Evolutionary conservation across 108 stramenopile species (phyloP).

Genomic region (Cyclotella sp.): DNA sequence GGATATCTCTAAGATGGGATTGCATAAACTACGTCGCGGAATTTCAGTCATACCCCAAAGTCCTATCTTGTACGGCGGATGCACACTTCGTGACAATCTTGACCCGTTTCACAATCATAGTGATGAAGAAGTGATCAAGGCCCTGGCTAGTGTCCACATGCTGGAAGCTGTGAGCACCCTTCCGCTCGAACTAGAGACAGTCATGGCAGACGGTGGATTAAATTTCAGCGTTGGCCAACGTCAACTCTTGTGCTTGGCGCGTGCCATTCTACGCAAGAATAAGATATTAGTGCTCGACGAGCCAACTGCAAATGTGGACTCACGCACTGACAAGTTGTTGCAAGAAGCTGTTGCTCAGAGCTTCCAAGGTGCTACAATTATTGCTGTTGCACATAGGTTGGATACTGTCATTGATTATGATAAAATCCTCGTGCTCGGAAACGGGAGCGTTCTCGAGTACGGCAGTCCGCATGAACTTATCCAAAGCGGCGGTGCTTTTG

Average conservation of each 20-base stretch:
- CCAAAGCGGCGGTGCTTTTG: conserved; percentile 41
- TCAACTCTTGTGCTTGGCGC: conserved; percentile 94
- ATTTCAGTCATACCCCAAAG: conserved; percentile 95
- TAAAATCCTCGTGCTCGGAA: conserved; percentile 88
- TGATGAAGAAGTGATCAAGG: conserved; percentile 63
- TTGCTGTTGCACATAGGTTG: conserved; percentile 95
- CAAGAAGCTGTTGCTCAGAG: conserved; percentile 80
- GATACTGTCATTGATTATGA: conserved; percentile 94
- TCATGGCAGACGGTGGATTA: conserved; percentile 90
- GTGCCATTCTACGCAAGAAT: conserved; percentile 84
- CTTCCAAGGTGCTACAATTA: conserved; percentile 81
- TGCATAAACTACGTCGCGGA: conserved; percentile 82
- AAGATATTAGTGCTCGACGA: conserved; percentile 92
- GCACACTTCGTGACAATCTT: conserved; percentile 93
- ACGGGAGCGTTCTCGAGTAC: conserved; percentile 89
- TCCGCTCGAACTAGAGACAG: conserved; percentile 67
- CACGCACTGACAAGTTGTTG: conserved; percentile 80
- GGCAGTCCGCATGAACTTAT: conserved; percentile 84
- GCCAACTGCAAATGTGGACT: conserved; percentile 91
- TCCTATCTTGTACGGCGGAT: conserved; percentile 92
- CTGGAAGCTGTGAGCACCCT: conserved; percentile 69
- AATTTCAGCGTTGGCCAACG: conserved; percentile 94
- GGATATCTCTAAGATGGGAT: conserved; percentile 80
- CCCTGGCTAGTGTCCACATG: conserved; percentile 71
- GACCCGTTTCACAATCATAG: conserved; percentile 80